phyloP scores from a whole-genome alignment of 129 eudicot species.

The Smallanthus sonchifolius region DNA sequence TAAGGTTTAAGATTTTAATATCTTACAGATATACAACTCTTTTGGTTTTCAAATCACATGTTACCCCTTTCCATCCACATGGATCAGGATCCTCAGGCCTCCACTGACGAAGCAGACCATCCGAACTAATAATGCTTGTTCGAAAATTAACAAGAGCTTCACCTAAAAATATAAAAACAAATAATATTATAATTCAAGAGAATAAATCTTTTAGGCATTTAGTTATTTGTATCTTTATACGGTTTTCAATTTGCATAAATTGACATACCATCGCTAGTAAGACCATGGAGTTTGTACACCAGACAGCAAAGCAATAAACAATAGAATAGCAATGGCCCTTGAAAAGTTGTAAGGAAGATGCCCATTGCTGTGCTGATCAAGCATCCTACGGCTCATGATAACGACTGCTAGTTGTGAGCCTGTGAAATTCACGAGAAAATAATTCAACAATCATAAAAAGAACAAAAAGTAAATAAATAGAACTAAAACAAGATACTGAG shows the following conservation, averaged over 20 bases:
- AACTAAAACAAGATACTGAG: neutral
- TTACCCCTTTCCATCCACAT: constrained; percentile 93
- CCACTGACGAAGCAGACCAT: constrained; percentile 78
- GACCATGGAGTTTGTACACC: constrained; percentile 42
- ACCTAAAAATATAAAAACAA: constrained; percentile 42
- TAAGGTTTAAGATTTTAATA: neutral
- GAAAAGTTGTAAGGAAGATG: constrained; percentile 29
- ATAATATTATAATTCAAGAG: neutral
- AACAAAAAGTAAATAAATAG: neutral
- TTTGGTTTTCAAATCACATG: constrained; percentile 66
- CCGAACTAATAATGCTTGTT: constrained; percentile 58
- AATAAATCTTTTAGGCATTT: neutral
- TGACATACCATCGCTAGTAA: constrained; percentile 83
- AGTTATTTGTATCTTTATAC: neutral
- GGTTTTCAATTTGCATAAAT: neutral
- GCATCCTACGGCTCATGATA: constrained; percentile 52
- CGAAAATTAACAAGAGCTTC: constrained; percentile 87
- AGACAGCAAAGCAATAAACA: constrained; percentile 42
- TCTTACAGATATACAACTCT: constrained; percentile 83
- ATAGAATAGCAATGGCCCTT: constrained; percentile 38
- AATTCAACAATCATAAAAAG: neutral
- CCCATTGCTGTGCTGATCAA: constrained; percentile 60
- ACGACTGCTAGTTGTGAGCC: neutral
- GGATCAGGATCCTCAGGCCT: constrained; percentile 97
- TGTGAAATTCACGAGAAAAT: neutral